phyloP scores from a whole-genome alignment of 768 basidiomycete genomes.

The Calocybe indica region DNA sequence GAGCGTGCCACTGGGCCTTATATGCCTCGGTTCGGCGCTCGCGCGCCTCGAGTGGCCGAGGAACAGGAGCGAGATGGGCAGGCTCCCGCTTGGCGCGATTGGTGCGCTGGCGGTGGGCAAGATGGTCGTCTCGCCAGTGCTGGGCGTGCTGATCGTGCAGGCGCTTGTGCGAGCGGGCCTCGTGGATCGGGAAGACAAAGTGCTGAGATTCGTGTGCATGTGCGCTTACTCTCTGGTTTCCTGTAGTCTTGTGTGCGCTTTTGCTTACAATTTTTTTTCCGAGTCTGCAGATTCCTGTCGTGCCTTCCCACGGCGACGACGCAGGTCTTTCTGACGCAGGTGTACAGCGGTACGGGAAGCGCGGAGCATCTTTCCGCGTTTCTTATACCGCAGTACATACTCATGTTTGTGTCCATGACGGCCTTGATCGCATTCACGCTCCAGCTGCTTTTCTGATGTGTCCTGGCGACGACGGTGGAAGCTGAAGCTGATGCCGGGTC shows the following conservation, averaged over 20 bases:
- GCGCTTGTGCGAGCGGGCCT: slow-evolving; percentile 41
- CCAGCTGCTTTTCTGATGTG: slow-evolving; percentile 31
- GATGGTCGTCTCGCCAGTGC: slow-evolving; percentile 49
- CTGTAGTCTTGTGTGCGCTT: not conserved
- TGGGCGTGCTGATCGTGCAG: slow-evolving; percentile 54
- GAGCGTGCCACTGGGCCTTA: slow-evolving; percentile 47
- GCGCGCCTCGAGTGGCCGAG: slow-evolving; percentile 51
- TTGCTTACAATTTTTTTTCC: not conserved
- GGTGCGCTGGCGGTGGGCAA: slow-evolving; percentile 44
- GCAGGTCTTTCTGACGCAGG: slow-evolving; percentile 62
- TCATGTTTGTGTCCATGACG: slow-evolving; percentile 48
- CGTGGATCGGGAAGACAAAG: slow-evolving; percentile 45
- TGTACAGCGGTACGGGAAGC: slow-evolving; percentile 59
- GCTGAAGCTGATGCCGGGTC: not conserved
- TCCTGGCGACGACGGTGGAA: no score
- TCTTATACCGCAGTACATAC: slow-evolving; percentile 54
- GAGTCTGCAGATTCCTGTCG: slow-evolving; percentile 41
- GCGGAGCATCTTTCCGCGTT: slow-evolving; percentile 59
- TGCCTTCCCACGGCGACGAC: slow-evolving; percentile 58
- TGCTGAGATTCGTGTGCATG: slow-evolving; percentile 67
- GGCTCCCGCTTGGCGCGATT: slow-evolving; percentile 47
- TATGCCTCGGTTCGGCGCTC: slow-evolving; percentile 49
- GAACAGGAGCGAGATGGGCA: slow-evolving; percentile 31
- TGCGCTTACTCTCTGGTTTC: slow-evolving; percentile 24
- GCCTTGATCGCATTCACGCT: slow-evolving; percentile 41